Evolutionary conservation across 2,329 filamentous ascomycete genomes (phyloP).

Genomic region (Phoma herbarum): DNA sequence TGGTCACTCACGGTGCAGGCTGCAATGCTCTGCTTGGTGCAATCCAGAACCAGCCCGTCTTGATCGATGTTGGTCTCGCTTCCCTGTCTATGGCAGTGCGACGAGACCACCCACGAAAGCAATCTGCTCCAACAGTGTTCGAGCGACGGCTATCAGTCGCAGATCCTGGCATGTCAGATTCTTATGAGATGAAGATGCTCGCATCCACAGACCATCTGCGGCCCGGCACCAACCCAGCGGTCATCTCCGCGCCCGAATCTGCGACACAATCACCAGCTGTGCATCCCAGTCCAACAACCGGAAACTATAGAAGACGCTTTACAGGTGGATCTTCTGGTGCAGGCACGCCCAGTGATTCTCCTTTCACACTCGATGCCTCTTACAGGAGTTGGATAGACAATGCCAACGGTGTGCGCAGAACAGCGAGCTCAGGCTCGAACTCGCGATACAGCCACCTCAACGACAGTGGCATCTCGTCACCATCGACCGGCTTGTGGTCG

Average conservation of each 20-base stretch:
- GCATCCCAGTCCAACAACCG: constrained; percentile 38
- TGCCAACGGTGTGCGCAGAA: constrained; percentile 53
- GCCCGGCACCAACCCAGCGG: constrained; percentile 56
- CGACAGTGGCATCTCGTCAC: constrained; percentile 33
- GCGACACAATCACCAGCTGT: constrained; percentile 45
- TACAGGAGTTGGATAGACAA: constrained; percentile 48
- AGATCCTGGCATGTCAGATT: constrained; percentile 59
- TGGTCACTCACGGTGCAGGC: constrained; percentile 94
- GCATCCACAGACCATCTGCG: constrained; percentile 78
- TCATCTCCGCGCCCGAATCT: constrained; percentile 29
- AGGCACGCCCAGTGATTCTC: constrained; percentile 43
- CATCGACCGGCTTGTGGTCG: constrained; percentile 53
- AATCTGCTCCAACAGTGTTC: constrained; percentile 33
- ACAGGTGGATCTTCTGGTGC: constrained; percentile 30
- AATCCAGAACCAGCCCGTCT: constrained; percentile 87
- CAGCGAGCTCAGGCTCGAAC: constrained; percentile 44
- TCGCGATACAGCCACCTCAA: constrained; percentile 33
- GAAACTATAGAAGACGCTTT: constrained; percentile 33
- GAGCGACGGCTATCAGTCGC: constrained; percentile 53
- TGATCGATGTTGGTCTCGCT: constrained; percentile 88
- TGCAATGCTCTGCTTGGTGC: constrained; percentile 95
- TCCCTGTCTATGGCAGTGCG: constrained; percentile 83
- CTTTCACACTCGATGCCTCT: constrained; percentile 42
- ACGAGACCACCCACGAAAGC: constrained; percentile 38
- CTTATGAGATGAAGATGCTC: constrained; percentile 78